Evolutionary conservation across 306 rosid species (phyloP).

Genomic region (Prunus davidiana): DNA sequence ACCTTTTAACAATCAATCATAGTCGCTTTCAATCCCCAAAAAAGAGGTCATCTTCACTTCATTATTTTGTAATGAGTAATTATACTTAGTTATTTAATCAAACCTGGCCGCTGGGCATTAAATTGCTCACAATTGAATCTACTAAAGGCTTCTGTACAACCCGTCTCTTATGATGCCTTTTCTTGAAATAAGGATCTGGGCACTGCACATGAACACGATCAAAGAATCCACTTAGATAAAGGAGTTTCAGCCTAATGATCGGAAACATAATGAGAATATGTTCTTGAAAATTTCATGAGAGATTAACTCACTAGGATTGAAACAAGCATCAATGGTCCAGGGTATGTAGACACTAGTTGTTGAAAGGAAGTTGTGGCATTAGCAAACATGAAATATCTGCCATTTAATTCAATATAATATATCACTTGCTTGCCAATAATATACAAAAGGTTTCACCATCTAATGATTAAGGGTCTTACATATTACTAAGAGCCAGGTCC

Average conservation of each 20-base stretch:
- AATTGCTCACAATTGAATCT: constrained; percentile 49
- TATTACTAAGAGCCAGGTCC: constrained; percentile 71
- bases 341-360: constrained; percentile 66
- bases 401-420: constrained; percentile 20
- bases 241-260: background rate
- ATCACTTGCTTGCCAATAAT: constrained; percentile 10
- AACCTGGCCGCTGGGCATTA: constrained; percentile 77
- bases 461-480: constrained; percentile 45
- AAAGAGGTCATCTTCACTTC: background rate
- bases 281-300: constrained; percentile 2
- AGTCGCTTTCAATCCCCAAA: background rate
- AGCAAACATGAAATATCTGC: constrained; percentile 83
- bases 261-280: background rate
- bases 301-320: constrained; percentile 72
- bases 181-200: constrained; percentile 97
- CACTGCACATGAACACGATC: constrained; percentile 55
- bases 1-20: background rate
- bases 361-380: constrained; percentile 82
- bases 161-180: constrained; percentile 81
- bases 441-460: constrained; percentile 10
- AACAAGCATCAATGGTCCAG: constrained; percentile 76
- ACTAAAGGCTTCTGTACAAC: constrained; percentile 79
- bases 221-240: constrained; percentile 14
- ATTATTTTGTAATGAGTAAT: background rate
- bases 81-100: background rate